A percentile compares a stretch with the other conserved stretches of the same genome.
Conservation (phyloP, 805 yeast genomes). For the Spathaspora sp. region DNA sequence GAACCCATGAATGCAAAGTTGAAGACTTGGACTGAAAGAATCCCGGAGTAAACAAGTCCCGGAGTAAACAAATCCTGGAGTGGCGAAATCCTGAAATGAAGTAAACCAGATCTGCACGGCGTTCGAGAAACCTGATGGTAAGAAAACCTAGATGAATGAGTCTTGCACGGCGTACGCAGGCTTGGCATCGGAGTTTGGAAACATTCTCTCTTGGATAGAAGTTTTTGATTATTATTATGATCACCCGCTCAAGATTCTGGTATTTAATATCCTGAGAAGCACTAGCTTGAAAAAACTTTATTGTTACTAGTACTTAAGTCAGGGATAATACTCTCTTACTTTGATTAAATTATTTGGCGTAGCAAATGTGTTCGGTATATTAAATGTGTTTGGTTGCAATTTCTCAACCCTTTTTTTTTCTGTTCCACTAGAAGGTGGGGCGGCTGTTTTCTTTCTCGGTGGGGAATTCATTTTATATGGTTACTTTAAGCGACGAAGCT, state of each 20-base stretch:
- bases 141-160: not conserved
- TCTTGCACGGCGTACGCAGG: not conserved
- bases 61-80: too few species aligned
- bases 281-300: not conserved
- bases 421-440: not conserved
- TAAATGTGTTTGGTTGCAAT: not conserved
- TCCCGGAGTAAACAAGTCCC: too few species aligned
- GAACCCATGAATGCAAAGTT: too few species aligned
- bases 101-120: too few species aligned
- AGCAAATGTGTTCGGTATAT: too few species aligned
- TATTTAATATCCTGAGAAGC: not conserved
- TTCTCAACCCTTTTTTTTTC: not conserved
- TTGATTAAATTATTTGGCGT: too few species aligned
- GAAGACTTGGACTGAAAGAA: too few species aligned
- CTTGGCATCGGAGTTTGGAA: not conserved
- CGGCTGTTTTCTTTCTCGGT: not conserved
- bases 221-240: not conserved
- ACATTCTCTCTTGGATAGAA: not conserved
- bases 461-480: not conserved
- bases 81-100: too few species aligned
- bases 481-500: too few species aligned
- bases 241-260: not conserved
- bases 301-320: too few species aligned
- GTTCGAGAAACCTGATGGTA: too few species aligned
- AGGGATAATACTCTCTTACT: too few species aligned